Conservation (phyloP, 2,329 filamentous ascomycete species). For the Fusarium hostae region DNA sequence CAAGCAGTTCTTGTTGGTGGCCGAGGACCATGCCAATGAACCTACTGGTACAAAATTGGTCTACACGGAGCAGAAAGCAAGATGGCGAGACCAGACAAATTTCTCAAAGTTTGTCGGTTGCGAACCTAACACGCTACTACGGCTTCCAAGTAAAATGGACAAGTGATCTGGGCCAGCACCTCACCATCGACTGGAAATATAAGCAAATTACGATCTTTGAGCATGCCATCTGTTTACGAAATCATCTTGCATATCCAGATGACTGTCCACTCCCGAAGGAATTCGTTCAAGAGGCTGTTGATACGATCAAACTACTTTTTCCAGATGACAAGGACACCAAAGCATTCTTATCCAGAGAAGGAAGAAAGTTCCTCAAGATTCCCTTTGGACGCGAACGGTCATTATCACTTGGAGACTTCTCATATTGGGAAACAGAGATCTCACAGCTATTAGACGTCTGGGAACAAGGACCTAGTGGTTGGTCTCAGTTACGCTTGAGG, state of each 20-base stretch:
- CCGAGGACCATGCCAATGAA: not conserved
- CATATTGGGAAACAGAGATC: not conserved
- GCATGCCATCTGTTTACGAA: not conserved
- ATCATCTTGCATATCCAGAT: not conserved
- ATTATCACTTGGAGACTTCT: not conserved
- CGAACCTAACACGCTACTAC: not conserved
- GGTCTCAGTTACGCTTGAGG: not conserved
- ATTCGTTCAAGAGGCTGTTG: not conserved
- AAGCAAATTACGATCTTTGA: conserved; percentile 6
- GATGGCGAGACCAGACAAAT: not conserved
- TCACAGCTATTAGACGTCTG: not conserved
- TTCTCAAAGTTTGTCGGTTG: not conserved
- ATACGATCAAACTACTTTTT: not conserved
- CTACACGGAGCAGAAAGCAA: accelerated
- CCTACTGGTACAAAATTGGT: not conserved
- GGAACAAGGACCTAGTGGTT: not conserved
- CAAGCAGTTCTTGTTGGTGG: not conserved
- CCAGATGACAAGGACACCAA: not conserved
- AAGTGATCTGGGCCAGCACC: not conserved
- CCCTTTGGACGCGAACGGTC: not conserved
- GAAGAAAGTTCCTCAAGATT: not conserved
- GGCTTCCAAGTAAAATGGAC: not conserved
- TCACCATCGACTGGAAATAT: not conserved
- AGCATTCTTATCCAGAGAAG: not conserved
- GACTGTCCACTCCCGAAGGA: not conserved